Evolutionary conservation across 208 protist genomes (phyloP), one percentile per base, ranked within the genome.

Genomic region (Leishmania braziliensis): DNA sequence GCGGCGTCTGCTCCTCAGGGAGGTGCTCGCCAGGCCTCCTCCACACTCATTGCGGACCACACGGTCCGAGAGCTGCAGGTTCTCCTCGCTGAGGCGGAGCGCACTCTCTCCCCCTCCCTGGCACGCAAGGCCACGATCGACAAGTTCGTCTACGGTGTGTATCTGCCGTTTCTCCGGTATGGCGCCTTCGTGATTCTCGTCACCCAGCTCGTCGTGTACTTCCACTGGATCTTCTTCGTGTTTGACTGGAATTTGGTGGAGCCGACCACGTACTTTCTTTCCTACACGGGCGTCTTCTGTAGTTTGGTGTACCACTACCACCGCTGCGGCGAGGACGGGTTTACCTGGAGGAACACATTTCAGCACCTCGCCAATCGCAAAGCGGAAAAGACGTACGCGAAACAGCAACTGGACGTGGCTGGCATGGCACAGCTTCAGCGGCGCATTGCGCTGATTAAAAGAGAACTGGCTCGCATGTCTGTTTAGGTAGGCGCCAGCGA

Each of bases 241-340:
- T 97, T 97, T 73, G 94, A 97, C 71, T 97, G 94, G 94, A 95
- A 96, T 80, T 69, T 96, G 66, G 88, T 96, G 20, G 94, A 97
- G 77, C 94, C 94, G 20, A 93, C 91, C 39, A 97, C 94, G 16
- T 97, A 94, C 83, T 97, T 97, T 70, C 18, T 97, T 29, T 88
- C 82, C 46, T 93, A 96, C 85, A 92, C 91, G 1, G 85, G 81
- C 43, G 88, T 95, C 29, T 94, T 89, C 72, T 70, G 60, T 36
- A 87, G 88, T 56, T 58, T 95, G 48, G 88, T 95, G 12, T 95
- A 93, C 82, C 90, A 97, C 86, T 95, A 89, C 81, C 75, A 86
- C 75, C 87, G 80, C 68, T 90, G 84, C 68, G 88, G 86, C 50
- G 72, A 76, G 56, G 85, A 87, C 20, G 87, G 87, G 23, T 93